Conservation (phyloP, 495 filamentous ascomycete genomes). For the Xylaria grammica region DNA sequence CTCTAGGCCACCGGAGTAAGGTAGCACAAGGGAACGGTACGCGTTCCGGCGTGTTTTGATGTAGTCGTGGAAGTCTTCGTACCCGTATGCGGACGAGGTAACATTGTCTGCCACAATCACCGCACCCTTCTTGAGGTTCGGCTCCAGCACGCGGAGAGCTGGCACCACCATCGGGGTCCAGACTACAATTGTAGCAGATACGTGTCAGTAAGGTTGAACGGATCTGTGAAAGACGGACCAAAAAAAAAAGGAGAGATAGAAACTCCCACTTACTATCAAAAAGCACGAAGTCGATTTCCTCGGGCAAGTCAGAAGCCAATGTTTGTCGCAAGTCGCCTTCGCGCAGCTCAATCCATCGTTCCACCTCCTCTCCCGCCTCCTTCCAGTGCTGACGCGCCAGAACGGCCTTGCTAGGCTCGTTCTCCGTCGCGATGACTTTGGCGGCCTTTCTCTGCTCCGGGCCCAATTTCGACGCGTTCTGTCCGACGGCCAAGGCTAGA, state of each 20-base stretch:
- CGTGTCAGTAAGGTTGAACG: not conserved
- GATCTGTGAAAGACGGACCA: not conserved
- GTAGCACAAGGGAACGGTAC: conserved; percentile 39
- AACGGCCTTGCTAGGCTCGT: conserved; percentile 54
- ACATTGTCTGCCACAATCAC: conserved; percentile 61
- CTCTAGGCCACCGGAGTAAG: conserved; percentile 40
- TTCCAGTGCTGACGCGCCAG: conserved; percentile 55
- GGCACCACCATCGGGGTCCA: conserved; percentile 60
- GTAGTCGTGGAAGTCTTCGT: conserved; percentile 38
- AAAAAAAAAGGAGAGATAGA: not conserved
- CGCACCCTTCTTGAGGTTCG: conserved; percentile 49
- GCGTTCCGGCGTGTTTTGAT: conserved; percentile 34
- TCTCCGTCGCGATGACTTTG: conserved; percentile 60
- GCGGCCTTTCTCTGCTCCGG: conserved; percentile 29
- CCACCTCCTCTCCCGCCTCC: conserved; percentile 49
- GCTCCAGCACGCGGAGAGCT: conserved; percentile 52
- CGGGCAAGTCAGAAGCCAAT: conserved; percentile 43
- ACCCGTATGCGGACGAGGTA: conserved; percentile 36
- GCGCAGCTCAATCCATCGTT: conserved; percentile 54
- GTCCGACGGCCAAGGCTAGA: conserved; percentile 58
- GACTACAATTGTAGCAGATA: conserved; percentile 41
- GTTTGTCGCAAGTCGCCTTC: conserved; percentile 61
- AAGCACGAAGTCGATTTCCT: conserved; percentile 57
- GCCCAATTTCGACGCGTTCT: conserved; percentile 33
- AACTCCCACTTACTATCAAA: conserved; percentile 53